Percentiles rank a stretch among this genome's conserved stretches.
phyloP scores from a whole-genome alignment of 345 rosid genomes.

The Euphorbia tirucalli region DNA sequence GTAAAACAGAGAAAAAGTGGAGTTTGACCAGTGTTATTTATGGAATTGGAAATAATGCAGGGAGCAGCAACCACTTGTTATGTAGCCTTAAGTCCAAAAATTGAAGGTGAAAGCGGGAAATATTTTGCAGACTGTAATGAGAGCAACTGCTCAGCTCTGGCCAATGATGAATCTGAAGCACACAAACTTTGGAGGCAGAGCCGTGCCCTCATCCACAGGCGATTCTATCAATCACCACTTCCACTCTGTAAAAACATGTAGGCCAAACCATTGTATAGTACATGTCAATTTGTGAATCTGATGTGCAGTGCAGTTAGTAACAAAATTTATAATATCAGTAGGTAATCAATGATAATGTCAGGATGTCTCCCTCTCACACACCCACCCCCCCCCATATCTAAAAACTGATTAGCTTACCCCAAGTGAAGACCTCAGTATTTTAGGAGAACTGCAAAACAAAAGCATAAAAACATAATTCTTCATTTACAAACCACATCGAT shows the following conservation, averaged over 20 bases:
- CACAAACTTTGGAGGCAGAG: slow-evolving; percentile 59
- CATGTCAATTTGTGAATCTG: background rate
- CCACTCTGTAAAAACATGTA: background rate
- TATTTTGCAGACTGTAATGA: slow-evolving; percentile 93
- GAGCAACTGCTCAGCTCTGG: slow-evolving; percentile 62
- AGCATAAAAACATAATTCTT: too few relatives aligned
- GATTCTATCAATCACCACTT: slow-evolving; percentile 22
- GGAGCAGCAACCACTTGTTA: slow-evolving; percentile 97
- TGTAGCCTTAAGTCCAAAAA: slow-evolving; percentile 68
- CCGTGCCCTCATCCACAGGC: slow-evolving; percentile 47
- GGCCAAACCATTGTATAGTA: slow-evolving; percentile 8
- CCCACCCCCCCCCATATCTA: too few relatives aligned
- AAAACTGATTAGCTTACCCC: too few relatives aligned
- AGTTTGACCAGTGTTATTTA: background rate
- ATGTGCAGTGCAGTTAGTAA: slow-evolving; percentile 1
- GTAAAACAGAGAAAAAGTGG: background rate
- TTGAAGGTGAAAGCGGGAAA: slow-evolving; percentile 58
- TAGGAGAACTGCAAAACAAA: too few relatives aligned
- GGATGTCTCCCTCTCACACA: too few relatives aligned
- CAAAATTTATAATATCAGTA: too few relatives aligned
- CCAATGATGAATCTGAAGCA: slow-evolving; percentile 65
- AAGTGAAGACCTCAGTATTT: too few relatives aligned
- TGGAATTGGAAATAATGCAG: slow-evolving; percentile 34
- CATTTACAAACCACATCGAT: background rate
- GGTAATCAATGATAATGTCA: too few relatives aligned